Percentiles rank a stretch among this genome's conserved stretches.
Evolutionary conservation across 129 eudicot genomes (phyloP).

Genomic region (Lonicera japonica): DNA sequence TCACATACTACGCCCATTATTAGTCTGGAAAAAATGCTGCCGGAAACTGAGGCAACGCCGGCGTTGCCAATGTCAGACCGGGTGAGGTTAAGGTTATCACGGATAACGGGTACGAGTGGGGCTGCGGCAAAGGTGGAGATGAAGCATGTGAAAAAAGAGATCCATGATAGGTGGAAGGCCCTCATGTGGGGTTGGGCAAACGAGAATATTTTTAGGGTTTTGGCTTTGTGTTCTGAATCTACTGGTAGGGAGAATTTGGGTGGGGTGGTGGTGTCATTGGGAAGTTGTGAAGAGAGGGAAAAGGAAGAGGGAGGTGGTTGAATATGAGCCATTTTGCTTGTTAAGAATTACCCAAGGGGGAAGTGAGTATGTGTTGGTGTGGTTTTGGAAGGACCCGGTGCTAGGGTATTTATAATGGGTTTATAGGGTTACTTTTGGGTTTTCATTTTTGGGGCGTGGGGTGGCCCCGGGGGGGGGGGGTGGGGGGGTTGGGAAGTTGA

Average conservation of each 20-base stretch:
- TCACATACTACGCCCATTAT: conserved; percentile 55
- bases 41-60: conserved; percentile 35
- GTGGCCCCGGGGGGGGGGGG: too few relatives aligned
- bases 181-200: conserved; percentile 55
- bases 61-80: conserved; percentile 42
- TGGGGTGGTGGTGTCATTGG: conserved; percentile 32
- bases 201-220: conserved; percentile 41
- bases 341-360: not conserved
- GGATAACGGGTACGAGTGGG: conserved; percentile 46
- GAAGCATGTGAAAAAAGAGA: conserved; percentile 39
- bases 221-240: conserved; percentile 61
- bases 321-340: conserved; percentile 23
- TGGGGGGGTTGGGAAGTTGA: too few relatives aligned
- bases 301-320: conserved; percentile 39
- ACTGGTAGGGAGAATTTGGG: conserved; percentile 44
- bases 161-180: conserved; percentile 44
- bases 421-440: too few relatives aligned
- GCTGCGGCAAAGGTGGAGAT: conserved; percentile 52
- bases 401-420: conserved; percentile 7
- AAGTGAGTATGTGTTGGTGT: conserved; percentile 8
- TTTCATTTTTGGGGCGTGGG: too few relatives aligned
- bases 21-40: conserved; percentile 46
- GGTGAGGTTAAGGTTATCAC: conserved; percentile 39
- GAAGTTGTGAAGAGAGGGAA: conserved; percentile 37
- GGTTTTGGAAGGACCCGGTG: not conserved